These are phyloP conservation scores for Triglochin maritima DNA, from an alignment of 106 monocot species.

Conservation along the genomic window DNA sequence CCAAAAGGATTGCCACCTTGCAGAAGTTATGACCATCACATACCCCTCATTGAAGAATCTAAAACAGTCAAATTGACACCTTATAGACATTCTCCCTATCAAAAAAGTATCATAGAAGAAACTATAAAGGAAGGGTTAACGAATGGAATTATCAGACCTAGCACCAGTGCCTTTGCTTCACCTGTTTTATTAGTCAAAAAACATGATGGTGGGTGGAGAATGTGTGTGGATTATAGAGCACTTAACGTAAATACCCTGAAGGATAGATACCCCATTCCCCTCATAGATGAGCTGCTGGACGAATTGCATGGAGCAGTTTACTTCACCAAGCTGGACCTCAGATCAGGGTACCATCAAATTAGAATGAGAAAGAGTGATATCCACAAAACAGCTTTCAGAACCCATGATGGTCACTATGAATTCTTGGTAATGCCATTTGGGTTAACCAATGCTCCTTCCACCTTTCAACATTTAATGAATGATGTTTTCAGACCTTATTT, in stretches of 20 bases:
- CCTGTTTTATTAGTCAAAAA: too few species aligned
- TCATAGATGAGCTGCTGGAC: constrained; percentile 8
- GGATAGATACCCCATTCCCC: constrained; percentile 8
- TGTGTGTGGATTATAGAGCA: constrained; percentile 7
- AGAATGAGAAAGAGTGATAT: neutral
- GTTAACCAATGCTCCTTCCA: neutral
- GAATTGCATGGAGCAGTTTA: constrained; percentile 1
- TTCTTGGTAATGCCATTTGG: constrained; percentile 3
- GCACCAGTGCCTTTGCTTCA: too few species aligned
- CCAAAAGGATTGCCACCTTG: too few species aligned
- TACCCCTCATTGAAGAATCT: too few species aligned
- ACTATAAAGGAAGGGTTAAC: too few species aligned
- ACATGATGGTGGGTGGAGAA: neutral
- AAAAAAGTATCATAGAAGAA: too few species aligned
- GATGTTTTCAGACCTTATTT: neutral
- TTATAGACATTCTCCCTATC: too few species aligned
- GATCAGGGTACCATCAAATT: neutral
- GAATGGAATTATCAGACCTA: too few species aligned
- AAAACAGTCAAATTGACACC: too few species aligned
- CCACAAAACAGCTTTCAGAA: neutral
- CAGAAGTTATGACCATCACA: too few species aligned
- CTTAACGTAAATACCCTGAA: constrained; percentile 3
- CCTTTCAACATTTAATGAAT: neutral
- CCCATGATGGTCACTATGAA: neutral
- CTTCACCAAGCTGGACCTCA: neutral